Percentiles rank a stretch among this genome's conserved stretches.
These are phyloP conservation scores for Clarireedia sp. DNA, from an alignment of 2,329 filamentous ascomycete genomes.

Conservation along the genomic window DNA sequence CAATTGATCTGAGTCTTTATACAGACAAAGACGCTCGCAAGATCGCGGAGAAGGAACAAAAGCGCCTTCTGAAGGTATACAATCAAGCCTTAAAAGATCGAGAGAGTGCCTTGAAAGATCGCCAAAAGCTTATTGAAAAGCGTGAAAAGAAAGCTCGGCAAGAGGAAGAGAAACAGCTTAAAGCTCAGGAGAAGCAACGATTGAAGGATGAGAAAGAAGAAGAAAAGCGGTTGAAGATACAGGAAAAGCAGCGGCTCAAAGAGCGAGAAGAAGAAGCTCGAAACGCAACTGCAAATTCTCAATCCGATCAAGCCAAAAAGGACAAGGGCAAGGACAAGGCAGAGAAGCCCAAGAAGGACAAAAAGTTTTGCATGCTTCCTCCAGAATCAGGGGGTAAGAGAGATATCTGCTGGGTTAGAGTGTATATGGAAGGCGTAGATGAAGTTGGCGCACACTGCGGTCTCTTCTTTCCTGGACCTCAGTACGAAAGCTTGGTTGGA, in stretches of 20 bases:
- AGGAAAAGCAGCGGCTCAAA: constrained; percentile 28
- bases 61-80: constrained; percentile 54
- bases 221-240: constrained; percentile 18
- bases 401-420: constrained; percentile 67
- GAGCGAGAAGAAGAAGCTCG: constrained; percentile 29
- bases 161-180: constrained; percentile 33
- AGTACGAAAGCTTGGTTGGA: constrained; percentile 70
- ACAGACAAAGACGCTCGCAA: constrained; percentile 59
- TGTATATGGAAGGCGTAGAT: constrained; percentile 77
- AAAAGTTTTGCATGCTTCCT: constrained; percentile 73
- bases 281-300: constrained; percentile 18
- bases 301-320: constrained; percentile 24
- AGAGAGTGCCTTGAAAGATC: constrained; percentile 54
- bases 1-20: constrained; percentile 50
- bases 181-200: constrained; percentile 26
- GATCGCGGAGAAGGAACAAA: constrained; percentile 60
- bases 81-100: constrained; percentile 59
- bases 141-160: constrained; percentile 35
- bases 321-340: constrained; percentile 12
- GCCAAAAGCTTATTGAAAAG: constrained; percentile 52
- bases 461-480: constrained; percentile 64
- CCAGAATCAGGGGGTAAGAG: constrained; percentile 43
- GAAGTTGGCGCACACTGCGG: constrained; percentile 81
- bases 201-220: constrained; percentile 29
- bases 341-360: constrained; percentile 29